phyloP scores from a whole-genome alignment of 495 filamentous ascomycete genomes.

The Aspergillus coremiiformis region DNA sequence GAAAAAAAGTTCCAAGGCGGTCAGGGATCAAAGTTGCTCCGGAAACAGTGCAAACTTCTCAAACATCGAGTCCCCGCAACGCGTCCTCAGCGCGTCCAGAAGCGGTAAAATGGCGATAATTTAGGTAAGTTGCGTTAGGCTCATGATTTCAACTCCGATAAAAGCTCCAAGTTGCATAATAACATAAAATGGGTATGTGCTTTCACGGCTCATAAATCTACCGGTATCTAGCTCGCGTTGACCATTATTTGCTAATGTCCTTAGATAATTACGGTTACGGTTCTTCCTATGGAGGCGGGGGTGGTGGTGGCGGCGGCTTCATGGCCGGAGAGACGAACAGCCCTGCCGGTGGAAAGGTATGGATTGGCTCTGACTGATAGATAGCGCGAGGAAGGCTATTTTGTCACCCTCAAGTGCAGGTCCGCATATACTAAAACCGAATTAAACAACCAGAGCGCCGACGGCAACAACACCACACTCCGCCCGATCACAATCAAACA shows the following conservation, averaged over 20 bases:
- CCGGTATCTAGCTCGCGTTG: not conserved
- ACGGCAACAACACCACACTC: constrained; percentile 60
- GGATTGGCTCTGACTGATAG: not conserved
- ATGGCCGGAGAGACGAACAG: constrained; percentile 46
- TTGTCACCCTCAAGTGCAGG: not conserved
- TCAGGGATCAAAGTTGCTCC: constrained; percentile 28
- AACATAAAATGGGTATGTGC: not conserved
- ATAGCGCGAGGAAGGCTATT: not conserved
- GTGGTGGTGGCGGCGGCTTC: constrained; percentile 67
- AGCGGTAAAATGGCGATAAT: constrained; percentile 34
- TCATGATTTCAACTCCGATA: not conserved
- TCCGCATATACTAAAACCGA: not conserved
- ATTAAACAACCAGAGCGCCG: constrained; percentile 9
- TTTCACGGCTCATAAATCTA: not conserved
- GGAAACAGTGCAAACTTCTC: constrained; percentile 23
- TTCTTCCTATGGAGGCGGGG: constrained; percentile 51
- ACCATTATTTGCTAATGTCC: not conserved
- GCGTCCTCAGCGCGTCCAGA: constrained; percentile 40
- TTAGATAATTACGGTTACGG: constrained; percentile 40
- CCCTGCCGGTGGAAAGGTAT: constrained; percentile 40
- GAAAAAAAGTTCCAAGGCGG: constrained; percentile 26
- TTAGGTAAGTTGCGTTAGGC: not conserved
- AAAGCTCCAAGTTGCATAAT: not conserved
- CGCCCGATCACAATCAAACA: constrained; percentile 94
- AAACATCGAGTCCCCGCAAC: constrained; percentile 35